Conservation (phyloP, 495 filamentous ascomycete genomes). For the Astrothelium subdiscretum region DNA sequence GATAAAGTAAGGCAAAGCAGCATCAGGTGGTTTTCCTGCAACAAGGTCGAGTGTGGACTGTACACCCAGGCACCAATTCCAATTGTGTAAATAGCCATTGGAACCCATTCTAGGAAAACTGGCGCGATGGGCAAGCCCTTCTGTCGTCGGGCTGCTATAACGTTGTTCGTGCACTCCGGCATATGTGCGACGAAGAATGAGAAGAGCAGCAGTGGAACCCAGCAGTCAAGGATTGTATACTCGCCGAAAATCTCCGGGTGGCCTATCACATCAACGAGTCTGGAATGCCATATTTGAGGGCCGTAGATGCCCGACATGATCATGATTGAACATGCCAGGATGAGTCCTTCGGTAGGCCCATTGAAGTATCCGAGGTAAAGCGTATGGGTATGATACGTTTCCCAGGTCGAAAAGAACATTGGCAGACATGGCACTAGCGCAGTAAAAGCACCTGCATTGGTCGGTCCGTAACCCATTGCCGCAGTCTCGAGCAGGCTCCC, state of each 20-base stretch:
- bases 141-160: constrained; percentile 59
- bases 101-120: constrained; percentile 88
- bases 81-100: constrained; percentile 68
- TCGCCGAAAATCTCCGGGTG: constrained; percentile 48
- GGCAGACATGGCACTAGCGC: constrained; percentile 82
- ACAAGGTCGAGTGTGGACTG: constrained; percentile 68
- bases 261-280: constrained; percentile 53
- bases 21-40: constrained; percentile 72
- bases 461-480: constrained; percentile 78
- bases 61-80: constrained; percentile 74
- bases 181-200: constrained; percentile 73
- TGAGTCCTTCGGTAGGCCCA: constrained; percentile 84
- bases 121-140: constrained; percentile 68
- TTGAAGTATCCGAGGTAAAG: constrained; percentile 95
- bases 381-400: constrained; percentile 97
- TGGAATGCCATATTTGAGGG: constrained; percentile 73
- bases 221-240: constrained; percentile 68
- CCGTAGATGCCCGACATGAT: constrained; percentile 75
- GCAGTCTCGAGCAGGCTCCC: constrained; percentile 80
- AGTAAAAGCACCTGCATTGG: constrained; percentile 75
- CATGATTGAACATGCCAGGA: constrained; percentile 81
- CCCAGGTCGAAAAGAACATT: constrained; percentile 99
- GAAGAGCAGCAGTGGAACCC: constrained; percentile 63
- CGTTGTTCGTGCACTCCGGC: constrained; percentile 68
- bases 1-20: constrained; percentile 89